Evolutionary conservation across 192 early-diverging fungal genomes (phyloP), one percentile per base, ranked within the genome.

Genomic region (Entophlyctis luteolus): DNA sequence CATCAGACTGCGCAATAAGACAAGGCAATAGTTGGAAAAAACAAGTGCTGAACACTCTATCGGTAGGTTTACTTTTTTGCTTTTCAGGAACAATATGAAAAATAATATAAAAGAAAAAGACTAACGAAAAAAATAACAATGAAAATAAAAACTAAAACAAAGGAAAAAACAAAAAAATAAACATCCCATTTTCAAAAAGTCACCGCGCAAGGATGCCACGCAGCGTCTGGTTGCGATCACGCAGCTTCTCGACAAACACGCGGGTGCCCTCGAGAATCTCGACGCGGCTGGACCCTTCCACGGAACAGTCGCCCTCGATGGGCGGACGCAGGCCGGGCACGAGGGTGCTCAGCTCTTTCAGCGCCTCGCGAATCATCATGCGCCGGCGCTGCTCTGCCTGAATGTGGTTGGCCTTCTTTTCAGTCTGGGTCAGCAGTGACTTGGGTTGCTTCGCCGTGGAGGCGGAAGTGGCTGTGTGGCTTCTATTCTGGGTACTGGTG

Each of bases 391-490:
- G 58, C 20, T 60, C 58, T 14, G 58, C 58, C 25, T 45, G 58
- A 60, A 60, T 60, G 6, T 60, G 58, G 25, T 60, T 60, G 3
- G 34, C n/a, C 38, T 60, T 60, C 58, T 60, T 60, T 60, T 60
- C 58, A 20, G 10, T 20, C 8, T 22, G 8, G 18, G 58, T 28
- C 2, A 60, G 58, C 8, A 45, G 18, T 5, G 58, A 32, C 29
- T 60, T 42, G 18, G 6, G 18, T 28, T 20, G 8, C 20, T 42
- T 60, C 47, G 38, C 47, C 2, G 58, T 25, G 8, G 58, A 22
- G 20, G 39, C 39, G n/a, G 25, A 18, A 22, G 18, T 25, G 25
- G 55, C 10, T 1, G 58, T 36, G n/a, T n/a, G n/a, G n/a, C n/a
- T n/a, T n/a, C n/a, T n/a, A n/a, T n/a, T n/a, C n/a, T n/a, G n/a